Percentiles rank a stretch among this genome's conserved stretches.
phyloP scores from a whole-genome alignment of 2,329 filamentous ascomycete genomes.

The Trichoderma sp. region DNA sequence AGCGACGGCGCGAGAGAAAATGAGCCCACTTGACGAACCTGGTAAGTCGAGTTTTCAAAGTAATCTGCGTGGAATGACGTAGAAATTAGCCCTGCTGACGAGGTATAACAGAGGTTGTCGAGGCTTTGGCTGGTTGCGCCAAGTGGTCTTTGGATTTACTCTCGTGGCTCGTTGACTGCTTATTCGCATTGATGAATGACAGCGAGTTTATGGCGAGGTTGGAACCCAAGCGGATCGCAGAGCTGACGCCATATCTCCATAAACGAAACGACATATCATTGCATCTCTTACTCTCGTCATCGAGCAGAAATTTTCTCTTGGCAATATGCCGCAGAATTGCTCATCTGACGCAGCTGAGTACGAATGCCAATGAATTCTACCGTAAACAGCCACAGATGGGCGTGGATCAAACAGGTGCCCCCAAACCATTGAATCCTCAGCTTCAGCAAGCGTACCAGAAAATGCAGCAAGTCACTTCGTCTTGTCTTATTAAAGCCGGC shows the following conservation, averaged over 20 bases:
- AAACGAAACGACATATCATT: constrained; percentile 61
- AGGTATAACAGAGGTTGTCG: constrained; percentile 64
- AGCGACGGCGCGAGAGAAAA: constrained; percentile 57
- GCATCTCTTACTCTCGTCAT: constrained; percentile 71
- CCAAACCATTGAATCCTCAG: constrained; percentile 52
- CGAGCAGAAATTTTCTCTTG: constrained; percentile 72
- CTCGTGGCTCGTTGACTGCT: constrained; percentile 62
- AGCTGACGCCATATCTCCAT: constrained; percentile 57
- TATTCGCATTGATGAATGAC: constrained; percentile 61
- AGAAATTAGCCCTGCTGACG: not conserved
- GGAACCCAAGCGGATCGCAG: constrained; percentile 50
- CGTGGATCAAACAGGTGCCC: constrained; percentile 45
- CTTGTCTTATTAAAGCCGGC: constrained; percentile 59
- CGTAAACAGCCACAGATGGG: constrained; percentile 47
- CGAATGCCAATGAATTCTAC: constrained; percentile 56
- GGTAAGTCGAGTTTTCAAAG: constrained; percentile 38
- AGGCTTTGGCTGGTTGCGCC: constrained; percentile 72
- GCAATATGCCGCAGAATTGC: constrained; percentile 67
- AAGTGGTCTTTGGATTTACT: constrained; percentile 78
- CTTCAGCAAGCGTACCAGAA: constrained; percentile 61
- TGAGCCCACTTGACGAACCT: constrained; percentile 65
- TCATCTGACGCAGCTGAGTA: constrained; percentile 57
- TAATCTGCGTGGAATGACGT: not conserved
- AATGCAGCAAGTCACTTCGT: constrained; percentile 56
- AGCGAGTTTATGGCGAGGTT: constrained; percentile 55